Percentiles rank a stretch among this genome's conserved stretches.
Evolutionary conservation across 73 alveolate genomes (phyloP).

Genomic region (Diophrys appendiculata): DNA sequence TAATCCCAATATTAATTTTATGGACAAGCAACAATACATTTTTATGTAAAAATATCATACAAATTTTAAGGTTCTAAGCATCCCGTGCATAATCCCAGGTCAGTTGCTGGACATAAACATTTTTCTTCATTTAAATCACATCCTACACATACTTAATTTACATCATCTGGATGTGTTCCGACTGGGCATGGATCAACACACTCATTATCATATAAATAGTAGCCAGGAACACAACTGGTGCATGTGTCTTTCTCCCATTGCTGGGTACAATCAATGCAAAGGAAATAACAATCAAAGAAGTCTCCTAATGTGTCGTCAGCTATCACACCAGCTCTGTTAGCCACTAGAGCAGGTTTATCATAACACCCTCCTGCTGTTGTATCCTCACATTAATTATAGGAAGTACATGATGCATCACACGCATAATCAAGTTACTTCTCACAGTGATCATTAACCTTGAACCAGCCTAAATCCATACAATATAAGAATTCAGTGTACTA

Average conservation of each 20-base stretch:
- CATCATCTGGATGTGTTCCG: not conserved
- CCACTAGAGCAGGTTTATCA: not conserved
- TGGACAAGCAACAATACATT: not conserved
- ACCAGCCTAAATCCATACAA: not conserved
- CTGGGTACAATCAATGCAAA: not conserved
- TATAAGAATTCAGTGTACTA: not conserved
- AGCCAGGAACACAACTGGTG: not conserved
- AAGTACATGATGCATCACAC: not conserved
- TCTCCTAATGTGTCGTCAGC: not conserved
- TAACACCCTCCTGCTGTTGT: not conserved
- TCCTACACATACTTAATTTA: not conserved
- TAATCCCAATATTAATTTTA: not conserved
- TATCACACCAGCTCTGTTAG: not conserved
- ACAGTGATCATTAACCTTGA: not conserved
- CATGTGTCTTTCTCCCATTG: not conserved
- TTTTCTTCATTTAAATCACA: not conserved
- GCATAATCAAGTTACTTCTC: not conserved
- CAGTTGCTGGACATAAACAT: not conserved
- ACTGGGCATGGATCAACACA: not conserved
- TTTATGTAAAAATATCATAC: not conserved
- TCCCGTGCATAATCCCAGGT: not conserved
- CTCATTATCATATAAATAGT: not conserved
- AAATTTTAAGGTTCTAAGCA: not conserved
- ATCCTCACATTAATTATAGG: not conserved
- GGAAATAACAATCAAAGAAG: not conserved